phyloP scores from a whole-genome alignment of 2,329 filamentous ascomycete genomes.

The Hypoxylon sp. region DNA sequence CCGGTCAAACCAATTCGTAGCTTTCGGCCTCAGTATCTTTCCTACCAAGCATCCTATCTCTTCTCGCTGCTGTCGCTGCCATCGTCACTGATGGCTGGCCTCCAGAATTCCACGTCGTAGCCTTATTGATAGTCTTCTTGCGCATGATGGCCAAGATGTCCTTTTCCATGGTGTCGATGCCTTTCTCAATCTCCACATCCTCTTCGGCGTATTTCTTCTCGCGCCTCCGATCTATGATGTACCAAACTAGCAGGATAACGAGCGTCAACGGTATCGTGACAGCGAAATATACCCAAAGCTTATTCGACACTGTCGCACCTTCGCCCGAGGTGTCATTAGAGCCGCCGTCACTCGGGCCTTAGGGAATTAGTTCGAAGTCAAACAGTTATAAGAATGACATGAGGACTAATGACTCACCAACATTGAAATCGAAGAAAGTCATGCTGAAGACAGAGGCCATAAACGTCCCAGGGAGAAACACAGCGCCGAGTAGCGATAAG shows the following conservation, averaged over 20 bases:
- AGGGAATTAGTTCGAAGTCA: constrained; percentile 6
- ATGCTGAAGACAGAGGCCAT: constrained; percentile 76
- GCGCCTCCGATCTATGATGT: constrained; percentile 66
- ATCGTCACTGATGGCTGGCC: background rate
- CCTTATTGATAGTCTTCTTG: constrained; percentile 70
- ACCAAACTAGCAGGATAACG: constrained; percentile 69
- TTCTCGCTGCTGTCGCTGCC: background rate
- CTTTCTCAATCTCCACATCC: constrained; percentile 67
- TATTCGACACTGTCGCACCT: constrained; percentile 62
- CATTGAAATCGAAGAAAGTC: constrained; percentile 76
- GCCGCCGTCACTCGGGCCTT: constrained; percentile 29
- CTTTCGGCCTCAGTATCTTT: constrained; percentile 16
- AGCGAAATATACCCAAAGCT: constrained; percentile 75
- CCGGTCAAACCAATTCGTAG: constrained; percentile 20
- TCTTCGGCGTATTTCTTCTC: constrained; percentile 65
- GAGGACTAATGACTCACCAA: constrained; percentile 54
- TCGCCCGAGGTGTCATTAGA: constrained; percentile 49
- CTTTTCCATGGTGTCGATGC: constrained; percentile 70
- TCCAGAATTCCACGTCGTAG: constrained; percentile 66
- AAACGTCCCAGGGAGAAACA: constrained; percentile 75
- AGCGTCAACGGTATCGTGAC: constrained; percentile 72
- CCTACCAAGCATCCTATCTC: background rate
- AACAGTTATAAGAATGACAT: background rate
- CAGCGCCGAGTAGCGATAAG: constrained; percentile 72
- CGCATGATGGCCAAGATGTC: constrained; percentile 71